Percentiles rank a stretch among this genome's conserved stretches.
These are phyloP conservation scores for Kwoniella mangroviensis DNA, from an alignment of 768 basidiomycete species.

Conservation along the genomic window DNA sequence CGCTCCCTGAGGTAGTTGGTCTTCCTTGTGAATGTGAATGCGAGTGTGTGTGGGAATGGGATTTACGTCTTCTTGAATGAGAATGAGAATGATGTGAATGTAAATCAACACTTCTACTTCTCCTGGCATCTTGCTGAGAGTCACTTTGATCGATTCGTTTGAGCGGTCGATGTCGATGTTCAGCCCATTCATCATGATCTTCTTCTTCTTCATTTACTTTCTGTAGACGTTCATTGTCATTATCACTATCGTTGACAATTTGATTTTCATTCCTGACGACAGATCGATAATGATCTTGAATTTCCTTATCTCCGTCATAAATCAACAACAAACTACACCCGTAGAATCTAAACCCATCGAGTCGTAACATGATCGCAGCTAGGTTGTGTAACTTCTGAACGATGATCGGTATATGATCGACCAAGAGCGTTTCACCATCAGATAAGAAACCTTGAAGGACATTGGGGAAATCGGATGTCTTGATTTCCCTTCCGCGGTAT, in stretches of 20 bases:
- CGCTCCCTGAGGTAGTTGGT: too few species aligned
- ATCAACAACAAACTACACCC: conserved; percentile 95
- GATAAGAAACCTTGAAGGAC: conserved; percentile 81
- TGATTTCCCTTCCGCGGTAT: conserved; percentile 89
- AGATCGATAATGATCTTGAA: conserved; percentile 66
- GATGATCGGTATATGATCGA: conserved; percentile 88
- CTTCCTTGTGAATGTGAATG: conserved; percentile 13
- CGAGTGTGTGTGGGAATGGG: not conserved
- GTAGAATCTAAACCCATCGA: conserved; percentile 97
- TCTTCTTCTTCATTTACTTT: conserved; percentile 26
- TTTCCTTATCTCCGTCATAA: conserved; percentile 91
- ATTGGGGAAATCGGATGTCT: conserved; percentile 78
- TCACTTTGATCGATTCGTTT: conserved; percentile 11
- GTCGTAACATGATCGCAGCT: conserved; percentile 81
- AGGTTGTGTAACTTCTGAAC: conserved; percentile 92
- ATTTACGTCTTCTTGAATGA: conserved; percentile 4
- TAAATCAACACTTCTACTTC: conserved; percentile 46
- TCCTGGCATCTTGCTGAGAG: not conserved
- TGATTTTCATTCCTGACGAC: conserved; percentile 60
- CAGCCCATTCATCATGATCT: conserved; percentile 34
- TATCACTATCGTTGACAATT: conserved; percentile 54
- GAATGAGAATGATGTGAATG: conserved; percentile 17
- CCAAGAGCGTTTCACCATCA: conserved; percentile 80
- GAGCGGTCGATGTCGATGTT: conserved; percentile 38
- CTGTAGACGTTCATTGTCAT: conserved; percentile 76